A percentile compares a stretch with the other conserved stretches of the same genome.
These are phyloP conservation scores for Apiospora marii DNA, from an alignment of 2,329 filamentous ascomycete species.

Conservation along the genomic window DNA sequence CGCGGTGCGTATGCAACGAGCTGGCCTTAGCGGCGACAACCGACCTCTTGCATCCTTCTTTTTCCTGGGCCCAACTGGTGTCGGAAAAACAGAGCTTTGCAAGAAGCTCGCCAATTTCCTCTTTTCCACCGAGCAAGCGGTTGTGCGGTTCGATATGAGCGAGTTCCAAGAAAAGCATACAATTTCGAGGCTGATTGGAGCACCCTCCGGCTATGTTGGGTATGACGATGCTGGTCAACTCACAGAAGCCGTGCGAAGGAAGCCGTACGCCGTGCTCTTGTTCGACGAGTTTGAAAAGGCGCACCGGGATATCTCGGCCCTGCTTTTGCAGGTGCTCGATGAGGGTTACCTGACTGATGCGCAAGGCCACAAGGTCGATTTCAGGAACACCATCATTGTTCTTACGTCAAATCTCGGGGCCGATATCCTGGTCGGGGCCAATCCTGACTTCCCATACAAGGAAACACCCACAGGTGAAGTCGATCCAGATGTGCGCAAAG, in stretches of 20 bases:
- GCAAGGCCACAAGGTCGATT: conserved; percentile 96
- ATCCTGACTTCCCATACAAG: conserved; percentile 69
- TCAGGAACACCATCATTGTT: conserved; percentile 95
- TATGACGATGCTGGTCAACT: conserved; percentile 97
- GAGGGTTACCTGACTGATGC: conserved; percentile 96
- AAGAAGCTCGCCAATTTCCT: conserved; percentile 94
- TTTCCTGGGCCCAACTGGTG: conserved; percentile 95
- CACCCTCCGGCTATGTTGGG: conserved; percentile 92
- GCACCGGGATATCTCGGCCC: conserved; percentile 89
- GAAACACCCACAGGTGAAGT: conserved; percentile 73
- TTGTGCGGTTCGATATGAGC: conserved; percentile 96
- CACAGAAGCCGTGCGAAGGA: conserved; percentile 92
- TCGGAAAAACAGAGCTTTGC: conserved; percentile 96
- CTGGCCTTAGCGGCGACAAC: conserved; percentile 90
- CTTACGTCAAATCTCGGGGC: conserved; percentile 95
- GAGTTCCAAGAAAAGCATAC: conserved; percentile 99
- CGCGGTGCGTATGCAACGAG: conserved; percentile 91
- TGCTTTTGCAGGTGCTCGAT: conserved; percentile 92
- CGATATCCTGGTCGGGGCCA: conserved; percentile 83
- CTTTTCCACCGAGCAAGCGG: conserved; percentile 89
- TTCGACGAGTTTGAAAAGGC: conserved; percentile 99
- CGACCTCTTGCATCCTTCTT: conserved; percentile 93
- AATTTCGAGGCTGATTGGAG: conserved; percentile 89
- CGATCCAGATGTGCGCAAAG: conserved; percentile 73
- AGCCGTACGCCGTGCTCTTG: conserved; percentile 92